Conservation (phyloP, 257 asterid species). For the Henckelia pumila region DNA sequence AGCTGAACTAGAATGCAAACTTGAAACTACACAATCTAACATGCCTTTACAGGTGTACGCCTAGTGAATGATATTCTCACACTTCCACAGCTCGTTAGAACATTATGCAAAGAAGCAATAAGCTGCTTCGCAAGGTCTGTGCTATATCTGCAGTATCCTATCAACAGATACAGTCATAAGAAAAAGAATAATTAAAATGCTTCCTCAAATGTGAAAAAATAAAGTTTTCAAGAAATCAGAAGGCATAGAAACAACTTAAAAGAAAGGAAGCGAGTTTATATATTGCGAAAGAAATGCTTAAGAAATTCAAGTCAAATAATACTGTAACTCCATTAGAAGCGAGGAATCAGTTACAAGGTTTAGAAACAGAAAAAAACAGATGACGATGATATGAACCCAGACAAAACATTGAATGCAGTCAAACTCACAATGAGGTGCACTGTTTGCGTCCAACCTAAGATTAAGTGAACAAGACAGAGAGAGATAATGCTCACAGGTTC, state of each 20-base stretch:
- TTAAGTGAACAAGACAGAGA: conserved; percentile 2
- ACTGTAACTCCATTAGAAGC: conserved; percentile 18
- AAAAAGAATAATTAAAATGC: conserved; percentile 5
- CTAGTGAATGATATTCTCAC: conserved; percentile 92
- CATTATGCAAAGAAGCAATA: conserved; percentile 64
- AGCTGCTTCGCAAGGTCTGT: conserved; percentile 85
- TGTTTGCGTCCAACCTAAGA: conserved; percentile 1
- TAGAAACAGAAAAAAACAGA: neutral
- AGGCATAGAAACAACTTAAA: conserved; percentile 6
- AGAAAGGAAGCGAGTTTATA: conserved; percentile 8
- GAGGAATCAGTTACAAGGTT: neutral
- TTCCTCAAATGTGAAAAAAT: conserved; percentile 16
- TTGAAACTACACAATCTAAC: conserved; percentile 17
- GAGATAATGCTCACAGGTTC: neutral
- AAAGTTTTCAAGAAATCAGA: conserved; percentile 7
- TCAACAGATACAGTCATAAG: conserved; percentile 29
- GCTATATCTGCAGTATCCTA: conserved; percentile 87
- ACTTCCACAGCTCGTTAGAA: conserved; percentile 82
- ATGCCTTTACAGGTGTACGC: conserved; percentile 88
- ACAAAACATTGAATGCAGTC: conserved; percentile 1
- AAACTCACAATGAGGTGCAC: conserved; percentile 2
- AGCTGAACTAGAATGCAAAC: conserved; percentile 14
- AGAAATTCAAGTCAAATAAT: neutral
- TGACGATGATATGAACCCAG: neutral
- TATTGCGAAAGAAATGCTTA: neutral